Percentiles rank a stretch among this genome's conserved stretches.
phyloP scores from a whole-genome alignment of 2,329 filamentous ascomycete genomes.

The Endoconidiophora laricicola region DNA sequence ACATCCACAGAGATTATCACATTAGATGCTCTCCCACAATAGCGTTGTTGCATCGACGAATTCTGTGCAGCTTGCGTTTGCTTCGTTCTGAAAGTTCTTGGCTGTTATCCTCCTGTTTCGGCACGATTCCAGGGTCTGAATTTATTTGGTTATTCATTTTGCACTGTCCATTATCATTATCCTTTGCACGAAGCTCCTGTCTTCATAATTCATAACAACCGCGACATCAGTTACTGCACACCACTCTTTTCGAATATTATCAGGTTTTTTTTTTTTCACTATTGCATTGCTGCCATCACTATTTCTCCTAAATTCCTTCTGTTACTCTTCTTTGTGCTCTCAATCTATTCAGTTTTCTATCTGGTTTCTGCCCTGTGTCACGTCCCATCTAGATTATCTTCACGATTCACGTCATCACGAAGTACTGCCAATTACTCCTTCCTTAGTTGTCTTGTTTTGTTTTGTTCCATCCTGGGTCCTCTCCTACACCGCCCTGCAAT shows the following conservation, averaged over 20 bases:
- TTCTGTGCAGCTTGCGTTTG: not conserved
- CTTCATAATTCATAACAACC: no score
- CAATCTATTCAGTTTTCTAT: not conserved
- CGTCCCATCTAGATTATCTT: constrained; percentile 1
- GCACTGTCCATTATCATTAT: no score
- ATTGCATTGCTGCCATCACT: not conserved
- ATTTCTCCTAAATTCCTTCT: not conserved
- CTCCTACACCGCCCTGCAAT: not conserved
- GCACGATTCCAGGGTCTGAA: no score
- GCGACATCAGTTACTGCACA: no score
- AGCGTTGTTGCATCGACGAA: no score
- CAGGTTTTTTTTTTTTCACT: no score
- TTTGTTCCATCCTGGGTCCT: not conserved
- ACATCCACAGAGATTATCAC: no score
- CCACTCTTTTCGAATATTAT: no score
- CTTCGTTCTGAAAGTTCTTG: not conserved
- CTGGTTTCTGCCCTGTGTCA: not conserved
- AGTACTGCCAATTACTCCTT: not conserved
- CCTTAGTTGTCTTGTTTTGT: not conserved
- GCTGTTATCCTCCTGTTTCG: no score
- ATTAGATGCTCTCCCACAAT: not conserved
- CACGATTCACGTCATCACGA: not conserved
- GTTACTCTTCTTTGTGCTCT: not conserved
- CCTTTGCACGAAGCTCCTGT: no score
- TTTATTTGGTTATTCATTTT: no score